These are phyloP conservation scores for Candida morakotiae DNA, from an alignment of 805 yeast genomes.

Conservation along the genomic window DNA sequence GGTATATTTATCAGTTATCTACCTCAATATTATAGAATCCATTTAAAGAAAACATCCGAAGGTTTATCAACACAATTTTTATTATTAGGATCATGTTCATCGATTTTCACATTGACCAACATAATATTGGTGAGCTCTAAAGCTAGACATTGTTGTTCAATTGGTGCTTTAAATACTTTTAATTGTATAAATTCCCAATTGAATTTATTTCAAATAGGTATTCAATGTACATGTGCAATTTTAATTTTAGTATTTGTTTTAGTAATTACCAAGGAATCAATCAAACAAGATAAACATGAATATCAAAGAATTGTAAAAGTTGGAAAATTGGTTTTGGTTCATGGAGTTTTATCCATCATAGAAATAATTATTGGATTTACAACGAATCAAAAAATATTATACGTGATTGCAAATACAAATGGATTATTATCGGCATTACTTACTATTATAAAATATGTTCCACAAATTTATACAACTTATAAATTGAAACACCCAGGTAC, in stretches of 20 bases:
- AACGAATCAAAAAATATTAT: slow-evolving; percentile 19
- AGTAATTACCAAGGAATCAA: slow-evolving; percentile 39
- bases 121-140: slow-evolving; percentile 56
- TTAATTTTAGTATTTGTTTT: slow-evolving; percentile 55
- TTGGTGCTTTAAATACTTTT: slow-evolving; percentile 40
- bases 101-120: slow-evolving; percentile 65
- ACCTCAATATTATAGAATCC: slow-evolving; percentile 69
- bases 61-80: slow-evolving; percentile 75
- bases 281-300: slow-evolving; percentile 44
- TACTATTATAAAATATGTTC: slow-evolving; percentile 70
- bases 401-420: slow-evolving; percentile 48
- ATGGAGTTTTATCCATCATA: slow-evolving; percentile 27
- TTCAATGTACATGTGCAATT: slow-evolving; percentile 58
- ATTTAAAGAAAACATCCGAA: slow-evolving; percentile 58
- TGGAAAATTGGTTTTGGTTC: slow-evolving; percentile 38
- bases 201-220: slow-evolving; percentile 62
- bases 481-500: slow-evolving; percentile 73
- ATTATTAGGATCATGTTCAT: slow-evolving; percentile 65
- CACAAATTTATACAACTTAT: slow-evolving; percentile 73
- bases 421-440: slow-evolving; percentile 64
- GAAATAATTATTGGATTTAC: slow-evolving; percentile 32
- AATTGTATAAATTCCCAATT: slow-evolving; percentile 66
- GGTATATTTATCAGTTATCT: slow-evolving; percentile 70
- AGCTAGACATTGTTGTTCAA: slow-evolving; percentile 59
- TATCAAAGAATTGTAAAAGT: slow-evolving; percentile 37